Conservation (phyloP, 177 flowering plant genomes). For the Vitis hybrid region DNA sequence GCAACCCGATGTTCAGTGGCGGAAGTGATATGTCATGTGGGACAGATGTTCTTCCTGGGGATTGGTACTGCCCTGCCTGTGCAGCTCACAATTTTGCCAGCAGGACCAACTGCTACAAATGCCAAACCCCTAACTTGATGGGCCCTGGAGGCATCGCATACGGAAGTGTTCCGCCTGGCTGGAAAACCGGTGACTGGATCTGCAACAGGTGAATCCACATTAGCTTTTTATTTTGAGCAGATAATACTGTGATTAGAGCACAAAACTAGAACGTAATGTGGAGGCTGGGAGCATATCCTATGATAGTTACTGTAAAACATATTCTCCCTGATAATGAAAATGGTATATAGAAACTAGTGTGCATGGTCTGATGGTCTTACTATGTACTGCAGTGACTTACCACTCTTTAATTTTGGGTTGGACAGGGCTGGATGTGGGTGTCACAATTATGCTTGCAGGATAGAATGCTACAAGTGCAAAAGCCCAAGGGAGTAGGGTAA, state of each 20-base stretch:
- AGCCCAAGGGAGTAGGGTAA: constrained; percentile 49
- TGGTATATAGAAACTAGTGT: no score
- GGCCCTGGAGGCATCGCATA: constrained; percentile 26
- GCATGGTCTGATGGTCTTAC: no score
- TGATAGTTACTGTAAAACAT: no score
- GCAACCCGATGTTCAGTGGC: constrained; percentile 38
- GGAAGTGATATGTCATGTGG: constrained; percentile 13
- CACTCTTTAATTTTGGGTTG: not conserved
- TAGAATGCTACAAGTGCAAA: constrained; percentile 58
- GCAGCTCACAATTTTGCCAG: constrained; percentile 65
- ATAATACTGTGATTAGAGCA: not conserved
- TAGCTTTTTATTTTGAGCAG: not conserved
- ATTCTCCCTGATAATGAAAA: not conserved
- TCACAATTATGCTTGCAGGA: constrained; percentile 68
- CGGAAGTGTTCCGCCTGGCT: constrained; percentile 40
- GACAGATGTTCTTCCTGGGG: constrained; percentile 56
- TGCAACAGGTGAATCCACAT: constrained; percentile 41
- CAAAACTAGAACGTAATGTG: not conserved
- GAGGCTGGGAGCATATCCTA: no score
- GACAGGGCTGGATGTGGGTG: constrained; percentile 46
- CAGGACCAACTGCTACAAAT: constrained; percentile 42
- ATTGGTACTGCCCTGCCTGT: constrained; percentile 67
- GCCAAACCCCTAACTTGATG: constrained; percentile 24
- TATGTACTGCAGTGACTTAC: not conserved
- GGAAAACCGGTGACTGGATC: constrained; percentile 74